Evolutionary conservation across 2,329 filamentous ascomycete genomes (phyloP).

Genomic region (Penicillium frequentans): DNA sequence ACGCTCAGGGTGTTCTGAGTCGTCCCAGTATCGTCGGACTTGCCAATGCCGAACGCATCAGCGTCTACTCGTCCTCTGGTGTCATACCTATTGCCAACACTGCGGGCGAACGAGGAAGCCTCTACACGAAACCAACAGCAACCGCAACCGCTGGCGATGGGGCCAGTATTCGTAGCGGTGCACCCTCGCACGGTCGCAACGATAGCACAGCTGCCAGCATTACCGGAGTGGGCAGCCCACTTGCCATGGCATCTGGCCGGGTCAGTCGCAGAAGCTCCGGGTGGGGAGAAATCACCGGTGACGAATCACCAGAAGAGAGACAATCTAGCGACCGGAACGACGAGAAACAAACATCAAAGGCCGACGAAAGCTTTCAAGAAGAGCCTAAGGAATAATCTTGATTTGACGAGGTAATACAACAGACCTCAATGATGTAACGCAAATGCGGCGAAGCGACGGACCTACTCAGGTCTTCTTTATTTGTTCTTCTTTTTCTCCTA

Average conservation of each 20-base stretch:
- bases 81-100: constrained; percentile 56
- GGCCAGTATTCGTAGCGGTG: constrained; percentile 74
- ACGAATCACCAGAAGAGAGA: constrained; percentile 33
- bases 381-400: constrained; percentile 11
- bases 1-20: constrained; percentile 39
- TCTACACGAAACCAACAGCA: constrained; percentile 61
- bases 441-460: constrained; percentile 2
- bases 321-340: constrained; percentile 20
- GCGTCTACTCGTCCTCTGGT: constrained; percentile 75
- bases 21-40: constrained; percentile 56
- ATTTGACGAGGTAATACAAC: constrained; percentile 1
- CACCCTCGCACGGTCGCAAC: constrained; percentile 72
- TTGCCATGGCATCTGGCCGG: constrained; percentile 48
- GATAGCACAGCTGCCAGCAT: constrained; percentile 82
- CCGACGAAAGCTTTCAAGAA: constrained; percentile 9
- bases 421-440: constrained; percentile 20
- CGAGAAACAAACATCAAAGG: constrained; percentile 38
- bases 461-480: background rate
- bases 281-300: constrained; percentile 46
- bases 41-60: constrained; percentile 60
- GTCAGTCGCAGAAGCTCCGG: constrained; percentile 46
- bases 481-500: constrained; percentile 1
- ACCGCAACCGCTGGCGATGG: constrained; percentile 58
- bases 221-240: constrained; percentile 56
- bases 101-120: constrained; percentile 75